Base-by-base conservation (phyloP, 345 rosid species). In the Linum lewisii region DNA sequence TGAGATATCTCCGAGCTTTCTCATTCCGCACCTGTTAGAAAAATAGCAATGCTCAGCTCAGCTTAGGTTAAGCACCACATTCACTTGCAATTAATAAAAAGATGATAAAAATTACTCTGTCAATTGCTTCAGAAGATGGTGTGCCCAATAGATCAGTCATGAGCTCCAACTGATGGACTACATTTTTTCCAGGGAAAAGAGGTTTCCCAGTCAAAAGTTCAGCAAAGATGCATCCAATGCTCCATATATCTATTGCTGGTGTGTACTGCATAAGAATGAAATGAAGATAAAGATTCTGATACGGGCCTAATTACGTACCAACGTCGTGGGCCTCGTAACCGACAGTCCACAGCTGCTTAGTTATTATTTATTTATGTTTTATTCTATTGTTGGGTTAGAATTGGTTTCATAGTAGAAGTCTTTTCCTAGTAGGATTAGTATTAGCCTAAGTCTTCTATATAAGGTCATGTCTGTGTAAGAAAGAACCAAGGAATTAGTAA, bases 101-200 rank as follows among this genome's bases (percentile, higher is more conserved):
- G 24, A 20, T 19, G 56, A 52, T 11, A 52, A 10, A 2, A 21
- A n/a, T n/a, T 52, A 52, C 56, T 24, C 56, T 21, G 2, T 24
- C 23, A 20, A 52, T 52, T 52, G 56, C 25, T 20, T 52, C 56
- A 21, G 25, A 11, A 20, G 56, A 52, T 20, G 56, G 56, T 52
- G 56, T 52, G 1, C 56, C 56, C 24, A 52, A 24, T 6, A 52
- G 56, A 52, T 52, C 56, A 20, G 56, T 52, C 56, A 52, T 52
- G 24, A 52, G 14, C 20, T 52, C 56, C 7, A 52, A 24, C 56
- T 52, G 56, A 19, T 52, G 56, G 24, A 52, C 56, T 9, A 52
- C 56, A 52, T 52, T 52, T 52, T 52, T 52, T 15, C 56, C 56
- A 21, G 56, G 56, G 25, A 52, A 52, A 10, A 52, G 56, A 20